Conservation (phyloP, 225 moss, liverwort and hornwort genomes). For the Marchantia paleacea region DNA sequence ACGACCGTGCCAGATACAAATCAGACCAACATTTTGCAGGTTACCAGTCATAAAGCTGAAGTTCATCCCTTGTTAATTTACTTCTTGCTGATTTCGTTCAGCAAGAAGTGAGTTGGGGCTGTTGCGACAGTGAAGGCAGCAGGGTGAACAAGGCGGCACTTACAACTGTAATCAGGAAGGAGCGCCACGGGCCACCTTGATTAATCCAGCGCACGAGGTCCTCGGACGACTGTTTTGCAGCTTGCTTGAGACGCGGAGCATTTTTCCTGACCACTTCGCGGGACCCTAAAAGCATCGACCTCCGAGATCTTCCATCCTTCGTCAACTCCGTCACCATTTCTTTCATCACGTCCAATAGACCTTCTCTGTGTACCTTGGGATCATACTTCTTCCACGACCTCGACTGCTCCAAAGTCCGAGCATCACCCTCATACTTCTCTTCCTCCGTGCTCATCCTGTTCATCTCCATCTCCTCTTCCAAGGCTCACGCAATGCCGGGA, state of each 20-base stretch:
- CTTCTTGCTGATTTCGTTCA: too few relatives aligned
- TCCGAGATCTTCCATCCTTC: conserved; percentile 27
- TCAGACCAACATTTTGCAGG: too few relatives aligned
- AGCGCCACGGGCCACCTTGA: conserved; percentile 53
- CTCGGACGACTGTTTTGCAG: conserved; percentile 36
- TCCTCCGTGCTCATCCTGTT: neutral
- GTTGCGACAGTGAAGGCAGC: neutral
- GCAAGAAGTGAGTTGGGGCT: too few relatives aligned
- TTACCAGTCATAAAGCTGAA: too few relatives aligned
- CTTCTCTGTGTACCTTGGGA: conserved; percentile 23
- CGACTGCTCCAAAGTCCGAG: conserved; percentile 10
- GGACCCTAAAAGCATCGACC: conserved; percentile 38
- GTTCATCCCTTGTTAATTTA: too few relatives aligned
- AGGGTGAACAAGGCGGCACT: neutral
- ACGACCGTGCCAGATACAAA: too few relatives aligned
- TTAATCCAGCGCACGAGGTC: conserved; percentile 54
- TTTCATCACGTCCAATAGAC: conserved; percentile 43
- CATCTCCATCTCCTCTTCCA: neutral
- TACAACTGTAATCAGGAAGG: conserved; percentile 59
- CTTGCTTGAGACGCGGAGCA: conserved; percentile 57
- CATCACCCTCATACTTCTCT: neutral
- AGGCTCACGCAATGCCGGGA: too few relatives aligned
- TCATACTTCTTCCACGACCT: neutral
- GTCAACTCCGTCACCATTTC: conserved; percentile 51
- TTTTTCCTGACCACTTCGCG: conserved; percentile 46